phyloP scores from a whole-genome alignment of 2,329 filamentous ascomycete species.

The Purpureocillium takamizusanense region DNA sequence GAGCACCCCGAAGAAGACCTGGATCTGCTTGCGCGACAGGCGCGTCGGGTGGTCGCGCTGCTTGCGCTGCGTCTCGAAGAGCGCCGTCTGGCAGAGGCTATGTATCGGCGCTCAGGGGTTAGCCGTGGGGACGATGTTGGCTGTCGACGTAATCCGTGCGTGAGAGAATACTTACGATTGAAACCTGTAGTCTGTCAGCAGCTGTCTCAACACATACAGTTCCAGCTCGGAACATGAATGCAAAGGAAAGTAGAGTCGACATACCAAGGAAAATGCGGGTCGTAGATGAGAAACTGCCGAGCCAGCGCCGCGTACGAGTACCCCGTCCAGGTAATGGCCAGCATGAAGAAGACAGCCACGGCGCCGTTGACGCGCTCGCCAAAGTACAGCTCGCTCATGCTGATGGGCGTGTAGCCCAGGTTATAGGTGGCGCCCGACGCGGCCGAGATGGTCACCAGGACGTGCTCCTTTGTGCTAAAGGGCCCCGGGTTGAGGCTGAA shows the following conservation, averaged over 20 bases:
- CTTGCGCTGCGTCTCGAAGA: conserved; percentile 48
- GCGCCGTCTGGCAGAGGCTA: conserved; percentile 41
- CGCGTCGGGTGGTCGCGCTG: conserved; percentile 40
- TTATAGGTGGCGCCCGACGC: conserved; percentile 44
- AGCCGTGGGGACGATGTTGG: too few species aligned
- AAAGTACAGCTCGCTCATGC: conserved; percentile 48
- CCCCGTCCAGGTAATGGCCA: conserved; percentile 44
- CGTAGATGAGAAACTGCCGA: conserved; percentile 47
- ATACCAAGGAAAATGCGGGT: conserved; percentile 31
- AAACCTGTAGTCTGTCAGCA: conserved; percentile 15
- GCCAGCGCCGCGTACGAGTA: conserved; percentile 51
- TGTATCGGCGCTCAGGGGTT: too few species aligned
- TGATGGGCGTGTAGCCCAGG: conserved; percentile 40
- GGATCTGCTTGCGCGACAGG: conserved; percentile 42
- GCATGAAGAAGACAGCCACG: conserved; percentile 52
- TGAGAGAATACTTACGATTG: conserved; percentile 28
- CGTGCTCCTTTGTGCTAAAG: conserved; percentile 49
- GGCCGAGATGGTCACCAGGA: conserved; percentile 44
- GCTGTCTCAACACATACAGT: too few species aligned
- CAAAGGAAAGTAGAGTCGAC: not conserved
- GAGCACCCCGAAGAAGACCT: conserved; percentile 45
- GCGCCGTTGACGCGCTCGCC: conserved; percentile 39
- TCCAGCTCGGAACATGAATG: not conserved
- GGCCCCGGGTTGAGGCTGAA: conserved; percentile 48
- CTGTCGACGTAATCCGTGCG: too few species aligned